Evolutionary conservation across 148 eudicot species (phyloP).

Genomic region (Salicornia ramosissima): DNA sequence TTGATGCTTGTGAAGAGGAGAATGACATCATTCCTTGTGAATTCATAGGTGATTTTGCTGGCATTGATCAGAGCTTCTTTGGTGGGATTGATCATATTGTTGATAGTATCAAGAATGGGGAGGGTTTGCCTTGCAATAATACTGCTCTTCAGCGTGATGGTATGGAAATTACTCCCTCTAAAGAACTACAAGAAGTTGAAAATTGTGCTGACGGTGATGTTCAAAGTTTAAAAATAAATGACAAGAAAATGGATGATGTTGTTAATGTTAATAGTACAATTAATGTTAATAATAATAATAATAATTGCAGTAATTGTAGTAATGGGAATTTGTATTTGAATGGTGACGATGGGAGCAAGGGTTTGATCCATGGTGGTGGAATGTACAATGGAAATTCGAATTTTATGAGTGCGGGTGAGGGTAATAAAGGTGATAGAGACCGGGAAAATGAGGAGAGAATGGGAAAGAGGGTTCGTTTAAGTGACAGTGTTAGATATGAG

Average conservation of each 20-base stretch:
- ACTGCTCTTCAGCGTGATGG: conserved; percentile 11
- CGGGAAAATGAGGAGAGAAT: conserved; percentile 29
- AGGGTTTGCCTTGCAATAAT: conserved; percentile 29
- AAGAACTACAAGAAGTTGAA: conserved; percentile 22
- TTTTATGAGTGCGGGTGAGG: conserved; percentile 7
- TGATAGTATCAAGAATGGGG: conserved; percentile 54
- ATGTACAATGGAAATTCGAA: conserved; percentile 9
- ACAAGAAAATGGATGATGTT: conserved; percentile 11
- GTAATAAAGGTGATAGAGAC: conserved; percentile 22
- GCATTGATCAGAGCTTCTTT: conserved; percentile 45
- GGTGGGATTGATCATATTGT: conserved; percentile 70
- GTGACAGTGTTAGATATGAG: conserved; percentile 35
- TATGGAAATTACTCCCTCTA: conserved; percentile 11
- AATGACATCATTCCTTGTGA: conserved; percentile 43
- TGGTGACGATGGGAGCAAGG: conserved; percentile 18
- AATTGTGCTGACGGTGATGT: conserved; percentile 10
- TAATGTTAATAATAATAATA: neutral
- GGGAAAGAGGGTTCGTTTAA: conserved; percentile 37
- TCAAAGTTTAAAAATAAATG: neutral
- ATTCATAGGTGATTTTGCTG: conserved; percentile 38
- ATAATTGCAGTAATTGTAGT: neutral
- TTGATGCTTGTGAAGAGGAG: conserved; percentile 93
- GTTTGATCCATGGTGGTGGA: conserved; percentile 12
- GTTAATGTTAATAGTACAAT: conserved; percentile 5
- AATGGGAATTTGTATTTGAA: conserved; percentile 16